Base-by-base conservation (phyloP, 176 grass and related monocot species). In the Dendrocalamus sinicus region DNA sequence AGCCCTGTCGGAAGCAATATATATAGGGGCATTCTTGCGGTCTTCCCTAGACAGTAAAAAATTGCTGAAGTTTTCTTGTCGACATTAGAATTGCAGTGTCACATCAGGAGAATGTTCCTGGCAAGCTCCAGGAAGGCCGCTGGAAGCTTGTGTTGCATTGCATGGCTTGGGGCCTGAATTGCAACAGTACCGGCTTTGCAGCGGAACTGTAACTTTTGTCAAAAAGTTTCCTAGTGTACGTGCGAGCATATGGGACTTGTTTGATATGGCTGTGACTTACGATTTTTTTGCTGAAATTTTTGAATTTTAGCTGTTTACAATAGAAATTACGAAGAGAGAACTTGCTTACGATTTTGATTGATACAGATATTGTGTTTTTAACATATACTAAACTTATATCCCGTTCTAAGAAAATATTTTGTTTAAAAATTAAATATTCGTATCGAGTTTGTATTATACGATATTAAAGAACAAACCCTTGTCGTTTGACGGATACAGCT, bases 31-130 rank as follows among this genome's bases (percentile, higher is more conserved):
- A 13, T 51, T 51, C 12, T 51, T 15, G 13, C 45, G 15, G 15
- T 53, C 51, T 16, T 52, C 14, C 1, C 13, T 3, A 39, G n/a
- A 7, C 45, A 32, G 8, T 2, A 40, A 30, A 77, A 28, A 84
- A 64, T 60, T 84, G 75, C 57, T 66, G 67, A 55, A 35, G 13
- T 37, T 65, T 88, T 79, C 75, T 43, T 9, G 75, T 62, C 32
- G 2, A 15, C 8, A 57, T 0, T 55, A 32, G n/a, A 45, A 20
- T 19, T 6, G 55, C 45, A 7, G 15, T 64, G 28, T 17, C 62
- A 67, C 19, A 15, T 6, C 5, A 16, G 4, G 46, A 82, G 46
- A 81, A 70, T 82, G 13, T 67, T 67, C 54, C n/a, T 39, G 32
- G 70, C 30, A 67, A 32, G 14, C 48, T 54, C 72, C 35, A 12